These are phyloP conservation scores for Talaromyces ruber DNA, from an alignment of 495 filamentous ascomycete genomes.

Conservation along the genomic window DNA sequence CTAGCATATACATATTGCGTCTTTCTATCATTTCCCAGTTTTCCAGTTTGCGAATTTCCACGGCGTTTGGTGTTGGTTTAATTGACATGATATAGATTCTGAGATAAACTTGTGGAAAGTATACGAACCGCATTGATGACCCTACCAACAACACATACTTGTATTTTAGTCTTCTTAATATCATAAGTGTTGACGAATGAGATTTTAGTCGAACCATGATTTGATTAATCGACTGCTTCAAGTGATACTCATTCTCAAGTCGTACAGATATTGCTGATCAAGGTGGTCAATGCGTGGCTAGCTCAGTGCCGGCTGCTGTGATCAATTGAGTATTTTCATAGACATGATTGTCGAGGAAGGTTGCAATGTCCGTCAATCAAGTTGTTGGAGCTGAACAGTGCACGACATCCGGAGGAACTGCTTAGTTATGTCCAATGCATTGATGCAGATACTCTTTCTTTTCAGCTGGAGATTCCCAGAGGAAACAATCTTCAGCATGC, in stretches of 20 bases:
- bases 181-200: neutral
- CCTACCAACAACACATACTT: neutral
- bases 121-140: neutral
- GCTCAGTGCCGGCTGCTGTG: no score
- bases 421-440: no score
- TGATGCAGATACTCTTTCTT: no score
- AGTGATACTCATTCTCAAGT: no score
- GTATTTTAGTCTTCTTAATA: neutral
- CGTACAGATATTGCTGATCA: no score
- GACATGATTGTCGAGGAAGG: no score
- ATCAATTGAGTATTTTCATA: no score
- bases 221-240: no score
- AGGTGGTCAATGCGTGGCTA: no score
- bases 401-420: neutral
- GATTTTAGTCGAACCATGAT: neutral
- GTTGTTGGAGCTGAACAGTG: no score
- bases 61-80: neutral
- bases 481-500: neutral
- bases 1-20: neutral
- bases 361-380: no score
- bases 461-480: constrained; percentile 9
- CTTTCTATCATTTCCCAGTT: neutral
- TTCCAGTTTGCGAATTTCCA: neutral
- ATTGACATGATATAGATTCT: neutral
- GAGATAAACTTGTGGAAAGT: neutral